Evolutionary conservation across 129 eudicot species (phyloP).

Genomic region (Smallanthus sonchifolius): DNA sequence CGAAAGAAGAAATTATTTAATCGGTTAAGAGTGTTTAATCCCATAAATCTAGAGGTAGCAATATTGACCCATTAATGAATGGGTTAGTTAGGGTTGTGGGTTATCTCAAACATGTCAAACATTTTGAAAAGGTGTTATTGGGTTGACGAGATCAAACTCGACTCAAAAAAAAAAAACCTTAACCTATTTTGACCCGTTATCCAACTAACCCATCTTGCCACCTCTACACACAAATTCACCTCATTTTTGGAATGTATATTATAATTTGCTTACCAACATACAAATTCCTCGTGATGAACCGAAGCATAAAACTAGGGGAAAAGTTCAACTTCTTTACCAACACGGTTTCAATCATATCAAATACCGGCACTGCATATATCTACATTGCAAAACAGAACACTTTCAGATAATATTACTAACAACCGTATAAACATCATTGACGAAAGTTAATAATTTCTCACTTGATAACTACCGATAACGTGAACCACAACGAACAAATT

Average conservation of each 20-base stretch:
- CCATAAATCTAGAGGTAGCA: not conserved
- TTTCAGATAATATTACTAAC: not conserved
- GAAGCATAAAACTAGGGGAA: constrained; percentile 47
- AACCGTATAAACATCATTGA: not conserved
- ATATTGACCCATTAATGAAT: not conserved
- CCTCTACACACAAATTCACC: not conserved
- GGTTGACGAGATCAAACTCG: not conserved
- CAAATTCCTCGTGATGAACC: constrained; percentile 52
- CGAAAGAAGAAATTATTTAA: not conserved
- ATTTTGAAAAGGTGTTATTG: not conserved
- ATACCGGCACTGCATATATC: constrained; percentile 85
- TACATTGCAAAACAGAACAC: constrained; percentile 7
- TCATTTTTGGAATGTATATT: not conserved
- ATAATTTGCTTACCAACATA: constrained; percentile 57
- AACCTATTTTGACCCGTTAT: not conserved
- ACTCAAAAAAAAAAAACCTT: not conserved
- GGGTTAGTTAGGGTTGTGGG: not conserved
- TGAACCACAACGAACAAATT: constrained; percentile 58
- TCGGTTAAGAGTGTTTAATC: not conserved
- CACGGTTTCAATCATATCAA: constrained; percentile 72
- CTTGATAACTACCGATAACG: constrained; percentile 70
- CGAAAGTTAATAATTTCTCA: not conserved
- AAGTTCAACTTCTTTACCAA: constrained; percentile 63
- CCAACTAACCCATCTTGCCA: not conserved
- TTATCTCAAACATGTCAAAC: not conserved